Percentiles rank a stretch among this genome's conserved stretches.
Conservation (phyloP, 2,329 filamentous ascomycete species). For the Fusarium pininemorale region DNA sequence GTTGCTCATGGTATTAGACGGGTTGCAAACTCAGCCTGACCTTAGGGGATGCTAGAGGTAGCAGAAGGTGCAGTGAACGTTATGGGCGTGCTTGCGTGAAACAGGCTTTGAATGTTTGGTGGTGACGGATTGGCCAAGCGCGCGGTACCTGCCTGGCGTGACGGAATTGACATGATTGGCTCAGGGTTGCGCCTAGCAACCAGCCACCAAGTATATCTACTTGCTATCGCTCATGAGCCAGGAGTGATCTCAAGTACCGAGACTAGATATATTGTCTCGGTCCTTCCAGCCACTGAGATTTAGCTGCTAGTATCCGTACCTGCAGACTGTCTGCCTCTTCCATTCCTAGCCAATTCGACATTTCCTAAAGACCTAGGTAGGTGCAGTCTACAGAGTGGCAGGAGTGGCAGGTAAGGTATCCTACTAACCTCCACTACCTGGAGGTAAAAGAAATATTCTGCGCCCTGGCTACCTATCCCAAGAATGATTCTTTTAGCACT, state of each 20-base stretch:
- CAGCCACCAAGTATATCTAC: constrained; percentile 23
- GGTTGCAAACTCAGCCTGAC: constrained; percentile 27
- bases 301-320: not conserved
- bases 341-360: not conserved
- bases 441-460: not conserved
- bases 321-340: not conserved
- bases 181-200: constrained; percentile 39
- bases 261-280: not conserved
- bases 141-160: constrained; percentile 31
- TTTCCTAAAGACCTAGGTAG: not conserved
- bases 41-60: constrained; percentile 19
- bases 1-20: constrained; percentile 35
- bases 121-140: constrained; percentile 36
- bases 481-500: not conserved
- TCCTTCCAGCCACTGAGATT: constrained; percentile 22
- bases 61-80: constrained; percentile 15
- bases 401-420: not conserved
- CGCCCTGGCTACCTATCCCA: not conserved
- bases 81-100: constrained; percentile 20
- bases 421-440: not conserved
- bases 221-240: not conserved
- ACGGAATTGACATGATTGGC: constrained; percentile 1
- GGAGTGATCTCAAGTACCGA: constrained; percentile 1
- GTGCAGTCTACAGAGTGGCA: too few relatives aligned
- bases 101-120: constrained; percentile 36